Conservation (phyloP, 257 asterid species). For the Marsdenia floribunda region DNA sequence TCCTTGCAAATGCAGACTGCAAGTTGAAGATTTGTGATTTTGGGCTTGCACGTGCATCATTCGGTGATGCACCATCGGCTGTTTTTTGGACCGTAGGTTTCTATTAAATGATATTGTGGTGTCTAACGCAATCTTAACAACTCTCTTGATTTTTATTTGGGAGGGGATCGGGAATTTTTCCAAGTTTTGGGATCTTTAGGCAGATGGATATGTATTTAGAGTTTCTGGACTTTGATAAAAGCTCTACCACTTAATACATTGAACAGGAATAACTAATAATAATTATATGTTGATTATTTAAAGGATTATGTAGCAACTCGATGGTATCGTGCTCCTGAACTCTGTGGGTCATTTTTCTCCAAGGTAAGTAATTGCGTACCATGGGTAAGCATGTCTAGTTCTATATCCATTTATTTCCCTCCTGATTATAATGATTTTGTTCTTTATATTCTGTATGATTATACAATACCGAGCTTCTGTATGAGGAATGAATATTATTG, state of each 20-base stretch:
- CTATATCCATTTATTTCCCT: background rate
- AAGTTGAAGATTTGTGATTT: conserved; percentile 96
- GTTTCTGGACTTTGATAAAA: background rate
- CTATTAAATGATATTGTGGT: conserved; percentile 4
- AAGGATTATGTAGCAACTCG: conserved; percentile 99
- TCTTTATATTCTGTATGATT: background rate
- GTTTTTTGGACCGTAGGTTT: conserved; percentile 96
- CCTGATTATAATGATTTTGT: background rate
- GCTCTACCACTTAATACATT: background rate
- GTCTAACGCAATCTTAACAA: background rate
- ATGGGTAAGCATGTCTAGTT: conserved; percentile 11
- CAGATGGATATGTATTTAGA: background rate
- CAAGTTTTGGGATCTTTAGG: background rate
- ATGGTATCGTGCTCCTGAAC: conserved; percentile 99
- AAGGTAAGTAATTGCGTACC: conserved; percentile 52
- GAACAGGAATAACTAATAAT: background rate
- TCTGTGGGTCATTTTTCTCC: conserved; percentile 96
- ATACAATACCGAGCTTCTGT: background rate
- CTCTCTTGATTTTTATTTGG: background rate
- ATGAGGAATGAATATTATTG: background rate
- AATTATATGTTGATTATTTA: conserved; percentile 21
- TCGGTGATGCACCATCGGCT: conserved; percentile 92
- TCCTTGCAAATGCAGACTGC: conserved; percentile 98
- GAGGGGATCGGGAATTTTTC: background rate
- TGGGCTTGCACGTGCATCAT: conserved; percentile 95